Evolutionary conservation across 805 yeast genomes (phyloP).

Genomic region (Kluyveromyces wickerhamii): DNA sequence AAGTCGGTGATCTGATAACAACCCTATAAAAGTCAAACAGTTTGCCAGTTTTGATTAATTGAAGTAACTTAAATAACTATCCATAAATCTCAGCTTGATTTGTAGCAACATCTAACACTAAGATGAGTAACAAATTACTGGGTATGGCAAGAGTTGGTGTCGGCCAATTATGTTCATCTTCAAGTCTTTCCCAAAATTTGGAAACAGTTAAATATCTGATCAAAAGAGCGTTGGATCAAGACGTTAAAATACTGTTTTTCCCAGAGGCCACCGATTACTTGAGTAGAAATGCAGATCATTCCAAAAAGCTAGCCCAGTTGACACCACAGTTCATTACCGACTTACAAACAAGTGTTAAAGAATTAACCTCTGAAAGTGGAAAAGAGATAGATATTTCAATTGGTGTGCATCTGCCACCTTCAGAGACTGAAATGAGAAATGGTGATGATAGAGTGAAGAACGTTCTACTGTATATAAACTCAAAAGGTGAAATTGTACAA

Average conservation of each 20-base stretch:
- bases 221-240: constrained; percentile 48
- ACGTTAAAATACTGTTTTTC: constrained; percentile 65
- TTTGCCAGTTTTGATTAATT: too few relatives aligned
- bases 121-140: too few relatives aligned
- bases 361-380: constrained; percentile 31
- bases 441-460: constrained; percentile 50
- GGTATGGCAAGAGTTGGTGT: constrained; percentile 47
- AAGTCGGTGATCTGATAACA: too few relatives aligned
- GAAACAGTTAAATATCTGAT: constrained; percentile 51
- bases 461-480: constrained; percentile 61
- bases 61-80: too few relatives aligned
- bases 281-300: constrained; percentile 59
- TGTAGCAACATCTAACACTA: too few relatives aligned
- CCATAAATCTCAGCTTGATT: too few relatives aligned
- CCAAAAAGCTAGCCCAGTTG: constrained; percentile 49
- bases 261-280: constrained; percentile 95
- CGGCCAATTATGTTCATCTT: constrained; percentile 78
- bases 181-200: constrained; percentile 53
- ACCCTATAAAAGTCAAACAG: too few relatives aligned
- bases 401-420: constrained; percentile 81
- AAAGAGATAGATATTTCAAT: constrained; percentile 59
- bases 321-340: constrained; percentile 36
- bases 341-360: constrained; percentile 39
- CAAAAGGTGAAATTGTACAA: constrained; percentile 55
- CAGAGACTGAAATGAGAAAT: constrained; percentile 13